phyloP scores from a whole-genome alignment of 2,329 filamentous ascomycete species.

The Emmonsiellopsis sp. region DNA sequence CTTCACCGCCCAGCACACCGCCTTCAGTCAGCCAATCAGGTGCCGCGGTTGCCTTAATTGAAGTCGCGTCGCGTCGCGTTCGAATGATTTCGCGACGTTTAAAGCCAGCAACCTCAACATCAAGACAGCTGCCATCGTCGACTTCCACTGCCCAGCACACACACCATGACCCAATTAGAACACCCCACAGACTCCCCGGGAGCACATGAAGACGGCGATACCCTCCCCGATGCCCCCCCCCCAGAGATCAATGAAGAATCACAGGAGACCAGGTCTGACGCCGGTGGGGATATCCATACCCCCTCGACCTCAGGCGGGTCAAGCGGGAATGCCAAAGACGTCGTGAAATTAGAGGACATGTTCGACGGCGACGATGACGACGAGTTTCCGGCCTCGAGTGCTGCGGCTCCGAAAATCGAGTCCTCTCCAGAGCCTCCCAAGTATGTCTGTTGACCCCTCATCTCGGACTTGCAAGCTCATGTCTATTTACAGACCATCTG shows the following conservation, averaged over 20 bases:
- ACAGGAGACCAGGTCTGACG: background rate
- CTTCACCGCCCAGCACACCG: no score
- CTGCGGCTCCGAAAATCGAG: constrained; percentile 34
- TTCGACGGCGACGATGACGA: constrained; percentile 52
- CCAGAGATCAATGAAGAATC: background rate
- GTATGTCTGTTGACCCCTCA: constrained; percentile 11
- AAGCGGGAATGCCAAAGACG: constrained; percentile 17
- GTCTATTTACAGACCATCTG: constrained; percentile 16
- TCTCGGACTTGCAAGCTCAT: background rate
- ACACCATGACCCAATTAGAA: no score
- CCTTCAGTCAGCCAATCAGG: no score
- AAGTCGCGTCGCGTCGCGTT: no score
- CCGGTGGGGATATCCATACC: background rate
- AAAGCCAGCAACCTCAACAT: no score
- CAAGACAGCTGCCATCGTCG: no score
- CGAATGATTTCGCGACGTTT: no score
- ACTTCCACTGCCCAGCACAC: no score
- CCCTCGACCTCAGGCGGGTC: constrained; percentile 15
- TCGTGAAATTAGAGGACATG: constrained; percentile 46
- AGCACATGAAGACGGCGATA: background rate
- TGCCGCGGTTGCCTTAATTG: no score
- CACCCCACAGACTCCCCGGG: no score
- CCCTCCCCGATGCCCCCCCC: background rate
- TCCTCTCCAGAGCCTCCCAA: constrained; percentile 22
- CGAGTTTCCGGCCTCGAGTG: constrained; percentile 45